A percentile compares a stretch with the other conserved stretches of the same genome.
These are phyloP conservation scores for Isatis lusitanica DNA, from an alignment of 441 rosid genomes.

Conservation along the genomic window DNA sequence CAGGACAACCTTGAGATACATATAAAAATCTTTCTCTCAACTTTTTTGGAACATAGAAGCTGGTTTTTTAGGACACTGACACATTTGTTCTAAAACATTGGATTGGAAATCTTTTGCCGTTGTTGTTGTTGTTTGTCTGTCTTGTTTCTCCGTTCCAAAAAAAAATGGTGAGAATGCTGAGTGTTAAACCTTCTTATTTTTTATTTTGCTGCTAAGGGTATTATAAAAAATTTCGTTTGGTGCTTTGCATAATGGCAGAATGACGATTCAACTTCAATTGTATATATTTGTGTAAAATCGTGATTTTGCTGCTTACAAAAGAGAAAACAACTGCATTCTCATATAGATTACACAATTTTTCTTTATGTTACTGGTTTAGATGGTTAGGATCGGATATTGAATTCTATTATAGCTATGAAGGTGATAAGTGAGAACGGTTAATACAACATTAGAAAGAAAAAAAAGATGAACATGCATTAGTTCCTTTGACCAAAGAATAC, in stretches of 20 bases:
- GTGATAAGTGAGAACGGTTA: neutral
- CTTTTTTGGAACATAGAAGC: neutral
- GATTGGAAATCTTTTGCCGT: neutral
- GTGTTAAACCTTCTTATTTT: neutral
- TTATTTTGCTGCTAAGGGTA: neutral
- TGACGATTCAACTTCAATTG: neutral
- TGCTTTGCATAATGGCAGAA: neutral
- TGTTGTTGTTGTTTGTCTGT: conserved; percentile 4
- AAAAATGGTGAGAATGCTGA: conserved; percentile 1
- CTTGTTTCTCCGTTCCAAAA: conserved; percentile 1
- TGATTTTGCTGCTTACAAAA: too few relatives aligned
- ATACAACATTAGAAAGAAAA: too few relatives aligned
- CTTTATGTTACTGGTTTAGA: too few relatives aligned
- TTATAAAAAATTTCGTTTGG: neutral
- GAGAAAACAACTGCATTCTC: too few relatives aligned
- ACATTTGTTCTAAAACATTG: neutral
- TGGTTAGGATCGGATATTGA: too few relatives aligned
- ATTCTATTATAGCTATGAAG: too few relatives aligned
- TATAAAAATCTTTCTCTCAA: neutral
- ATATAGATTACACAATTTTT: too few relatives aligned
- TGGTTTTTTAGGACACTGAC: neutral
- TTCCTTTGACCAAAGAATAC: too few relatives aligned
- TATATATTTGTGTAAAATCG: neutral
- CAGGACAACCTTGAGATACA: conserved; percentile 16
- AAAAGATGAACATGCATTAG: too few relatives aligned